phyloP scores from a whole-genome alignment of 495 filamentous ascomycete species.

The Penicillium odoratum region DNA sequence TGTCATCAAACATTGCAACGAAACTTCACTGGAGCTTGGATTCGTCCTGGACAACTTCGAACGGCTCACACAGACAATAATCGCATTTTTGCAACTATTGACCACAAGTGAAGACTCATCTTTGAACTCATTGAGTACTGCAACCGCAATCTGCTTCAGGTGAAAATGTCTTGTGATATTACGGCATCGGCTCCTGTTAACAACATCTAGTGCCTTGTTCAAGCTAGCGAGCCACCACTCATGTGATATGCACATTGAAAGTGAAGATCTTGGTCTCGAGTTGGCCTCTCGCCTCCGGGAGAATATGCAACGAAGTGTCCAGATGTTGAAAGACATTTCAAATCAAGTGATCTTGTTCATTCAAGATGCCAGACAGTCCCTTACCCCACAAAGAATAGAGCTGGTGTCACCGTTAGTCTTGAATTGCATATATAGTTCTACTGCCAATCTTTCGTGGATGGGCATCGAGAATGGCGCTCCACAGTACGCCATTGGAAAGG shows the following conservation, averaged over 20 bases:
- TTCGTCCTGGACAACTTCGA: background rate
- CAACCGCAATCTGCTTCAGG: background rate
- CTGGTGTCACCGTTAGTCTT: background rate
- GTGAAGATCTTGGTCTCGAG: background rate
- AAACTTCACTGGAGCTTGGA: background rate
- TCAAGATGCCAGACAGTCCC: background rate
- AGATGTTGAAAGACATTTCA: constrained; percentile 2
- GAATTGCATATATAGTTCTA: background rate
- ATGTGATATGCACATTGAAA: background rate
- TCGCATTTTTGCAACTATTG: background rate
- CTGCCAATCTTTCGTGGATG: constrained; percentile 1
- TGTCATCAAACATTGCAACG: constrained; percentile 1
- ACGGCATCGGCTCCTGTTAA: background rate
- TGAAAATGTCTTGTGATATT: background rate
- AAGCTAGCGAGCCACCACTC: background rate
- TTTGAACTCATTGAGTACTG: background rate
- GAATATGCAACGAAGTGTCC: constrained; percentile 1
- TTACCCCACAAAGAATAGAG: background rate
- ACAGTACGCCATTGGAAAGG: constrained; percentile 1
- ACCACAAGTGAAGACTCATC: too few species aligned
- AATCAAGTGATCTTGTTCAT: background rate
- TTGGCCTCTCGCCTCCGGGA: background rate
- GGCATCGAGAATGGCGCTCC: background rate
- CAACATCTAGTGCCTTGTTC: background rate
- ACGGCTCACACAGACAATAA: background rate